Base-by-base conservation (phyloP, 345 rosid species). In the Moricandia arvensis region DNA sequence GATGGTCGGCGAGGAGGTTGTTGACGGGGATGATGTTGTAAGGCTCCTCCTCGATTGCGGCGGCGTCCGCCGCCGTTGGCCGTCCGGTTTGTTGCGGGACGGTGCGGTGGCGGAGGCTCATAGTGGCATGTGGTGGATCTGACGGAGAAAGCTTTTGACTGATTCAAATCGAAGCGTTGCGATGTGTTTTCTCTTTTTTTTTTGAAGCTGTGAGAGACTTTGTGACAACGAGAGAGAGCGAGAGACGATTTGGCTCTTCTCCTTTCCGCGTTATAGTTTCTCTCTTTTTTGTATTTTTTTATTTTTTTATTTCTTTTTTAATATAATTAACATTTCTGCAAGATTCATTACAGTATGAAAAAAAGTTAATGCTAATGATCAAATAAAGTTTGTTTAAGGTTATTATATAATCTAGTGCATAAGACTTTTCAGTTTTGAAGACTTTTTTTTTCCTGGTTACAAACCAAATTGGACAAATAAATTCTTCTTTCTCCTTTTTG, bases 1-100 rank as follows among this genome's bases (percentile, higher is more conserved):
- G 97, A 79, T 91, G 98, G 86, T 91, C 97, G 6, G 97, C 95
- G 59, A 89, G 91, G 78, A 91, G 95, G 83, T 91, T 91, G 84
- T 94, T 90, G 26, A 94, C 86, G 6, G 97, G 98, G 57, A 94
- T 91, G 8, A 94, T 87, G 83, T 94, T 94, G 81, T 81, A 91
- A 0, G 86, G 53, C 73, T 94, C 92, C 27, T 87, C 90, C 29
- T 78, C 88, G 67, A 70, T 70, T 63, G 64, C 24, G 24, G 24
- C 72, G 18, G 80, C 65, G 1, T 57, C 72, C 66, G 78, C 75
- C 62, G 74, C 82, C 67, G 65, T 63, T 63, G 73, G 72, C 82
- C 68, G 74, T 35, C 75, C 79, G 47, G 78, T 26, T 77, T 79
- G 61, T n/a, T 68, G 18, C 30, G 78, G 55, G 70, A 67, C 66